Conservation (phyloP, 2,329 filamentous ascomycete genomes). For the Phyllosticta ampelicida region DNA sequence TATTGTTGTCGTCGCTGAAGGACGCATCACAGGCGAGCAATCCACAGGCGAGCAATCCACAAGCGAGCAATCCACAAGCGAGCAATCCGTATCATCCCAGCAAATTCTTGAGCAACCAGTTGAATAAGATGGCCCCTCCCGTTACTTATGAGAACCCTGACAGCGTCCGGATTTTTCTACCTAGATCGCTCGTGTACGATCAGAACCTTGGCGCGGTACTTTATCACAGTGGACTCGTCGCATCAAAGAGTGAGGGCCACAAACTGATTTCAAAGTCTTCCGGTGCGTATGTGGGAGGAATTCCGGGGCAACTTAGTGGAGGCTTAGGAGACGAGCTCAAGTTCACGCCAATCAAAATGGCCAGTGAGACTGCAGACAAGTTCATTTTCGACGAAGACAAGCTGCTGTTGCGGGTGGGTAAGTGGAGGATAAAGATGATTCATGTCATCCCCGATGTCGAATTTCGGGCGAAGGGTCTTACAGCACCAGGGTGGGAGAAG, state of each 20-base stretch:
- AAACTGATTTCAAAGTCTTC: conserved; percentile 46
- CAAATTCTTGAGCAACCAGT: conserved; percentile 21
- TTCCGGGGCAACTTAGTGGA: conserved; percentile 30
- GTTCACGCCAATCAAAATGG: conserved; percentile 51
- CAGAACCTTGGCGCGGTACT: conserved; percentile 50
- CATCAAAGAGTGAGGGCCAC: conserved; percentile 47
- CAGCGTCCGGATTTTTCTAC: conserved; percentile 41
- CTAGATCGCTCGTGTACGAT: conserved; percentile 43
- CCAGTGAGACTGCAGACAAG: conserved; percentile 45
- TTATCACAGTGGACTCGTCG: conserved; percentile 47
- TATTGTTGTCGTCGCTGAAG: neutral
- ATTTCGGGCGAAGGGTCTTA: conserved; percentile 36
- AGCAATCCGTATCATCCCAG: neutral
- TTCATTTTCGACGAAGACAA: conserved; percentile 48
- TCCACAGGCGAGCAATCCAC: neutral
- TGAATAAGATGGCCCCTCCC: conserved; percentile 18
- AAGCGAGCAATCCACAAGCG: neutral
- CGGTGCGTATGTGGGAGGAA: conserved; percentile 47
- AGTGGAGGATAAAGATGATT: conserved; percentile 50
- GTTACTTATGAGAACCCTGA: neutral
- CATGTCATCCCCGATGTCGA: conserved; percentile 45
- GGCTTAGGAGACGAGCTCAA: conserved; percentile 43
- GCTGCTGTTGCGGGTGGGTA: conserved; percentile 47
- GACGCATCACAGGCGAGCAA: neutral
- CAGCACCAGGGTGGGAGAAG: conserved; percentile 41